Conservation (phyloP, 805 yeast species). For the Kodamaea lidongshanica region DNA sequence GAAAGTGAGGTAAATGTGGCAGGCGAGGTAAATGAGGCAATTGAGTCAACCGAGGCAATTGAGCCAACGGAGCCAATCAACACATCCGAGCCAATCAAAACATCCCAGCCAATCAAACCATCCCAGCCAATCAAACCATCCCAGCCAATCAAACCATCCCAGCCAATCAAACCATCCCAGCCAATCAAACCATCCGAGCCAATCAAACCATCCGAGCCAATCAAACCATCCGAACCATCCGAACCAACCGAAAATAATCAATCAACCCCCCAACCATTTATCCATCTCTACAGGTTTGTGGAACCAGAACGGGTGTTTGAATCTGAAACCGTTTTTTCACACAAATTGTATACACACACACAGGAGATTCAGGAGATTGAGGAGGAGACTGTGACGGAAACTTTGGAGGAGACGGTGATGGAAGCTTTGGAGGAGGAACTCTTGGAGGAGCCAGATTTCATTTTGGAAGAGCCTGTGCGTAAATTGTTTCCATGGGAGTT, state of each 20-base stretch:
- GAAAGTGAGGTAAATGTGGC: no score
- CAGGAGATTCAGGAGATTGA: slow-evolving; percentile 4
- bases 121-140: slow-evolving; percentile 1
- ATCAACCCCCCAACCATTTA: slow-evolving; percentile 22
- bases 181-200: neutral
- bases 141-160: slow-evolving; percentile 1
- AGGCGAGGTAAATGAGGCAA: no score
- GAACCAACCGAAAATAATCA: slow-evolving; percentile 16
- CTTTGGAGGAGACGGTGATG: slow-evolving; percentile 9
- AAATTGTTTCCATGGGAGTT: slow-evolving; percentile 37
- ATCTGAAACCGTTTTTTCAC: neutral
- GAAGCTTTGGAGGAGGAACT: slow-evolving; percentile 6
- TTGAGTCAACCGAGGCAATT: no score
- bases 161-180: neutral
- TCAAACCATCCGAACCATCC: slow-evolving; percentile 1
- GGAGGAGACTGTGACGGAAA: slow-evolving; percentile 5
- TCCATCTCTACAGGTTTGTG: slow-evolving; percentile 8
- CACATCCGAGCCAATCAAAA: no score
- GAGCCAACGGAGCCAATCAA: no score
- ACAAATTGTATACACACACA: slow-evolving; percentile 8
- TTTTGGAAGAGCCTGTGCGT: slow-evolving; percentile 11
- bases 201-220: slow-evolving; percentile 1
- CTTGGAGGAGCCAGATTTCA: slow-evolving; percentile 2
- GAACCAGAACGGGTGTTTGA: slow-evolving; percentile 4
- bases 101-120: neutral